Conservation (phyloP, 169 alveolate species). For the Babesia divergens region DNA sequence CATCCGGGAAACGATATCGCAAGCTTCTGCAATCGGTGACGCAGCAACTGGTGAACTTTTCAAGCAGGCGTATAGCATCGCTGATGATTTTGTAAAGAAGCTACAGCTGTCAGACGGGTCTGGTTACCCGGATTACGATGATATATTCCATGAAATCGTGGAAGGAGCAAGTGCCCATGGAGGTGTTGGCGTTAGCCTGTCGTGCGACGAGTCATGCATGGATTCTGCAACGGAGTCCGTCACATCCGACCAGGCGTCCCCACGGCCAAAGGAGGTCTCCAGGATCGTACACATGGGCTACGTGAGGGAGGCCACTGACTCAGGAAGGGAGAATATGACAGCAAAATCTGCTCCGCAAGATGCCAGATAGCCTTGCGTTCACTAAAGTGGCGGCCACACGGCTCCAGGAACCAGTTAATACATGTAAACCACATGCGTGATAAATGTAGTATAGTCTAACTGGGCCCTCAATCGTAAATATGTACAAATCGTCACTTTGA, state of each 20-base stretch:
- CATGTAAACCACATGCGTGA: too few relatives aligned
- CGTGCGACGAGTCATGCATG: slow-evolving; percentile 5
- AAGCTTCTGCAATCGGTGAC: slow-evolving; percentile 14
- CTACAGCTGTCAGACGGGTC: not conserved
- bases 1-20: slow-evolving; percentile 1
- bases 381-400: too few relatives aligned
- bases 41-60: slow-evolving; percentile 37
- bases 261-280: not conserved
- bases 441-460: too few relatives aligned
- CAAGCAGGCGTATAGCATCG: slow-evolving; percentile 10
- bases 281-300: not conserved
- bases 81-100: slow-evolving; percentile 8
- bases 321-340: not conserved
- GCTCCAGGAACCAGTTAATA: too few relatives aligned
- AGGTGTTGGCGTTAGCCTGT: not conserved
- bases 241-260: not conserved
- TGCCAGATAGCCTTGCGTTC: too few relatives aligned
- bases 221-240: slow-evolving; percentile 4
- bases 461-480: too few relatives aligned
- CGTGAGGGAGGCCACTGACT: not conserved
- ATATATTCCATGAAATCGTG: not conserved
- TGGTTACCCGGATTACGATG: not conserved
- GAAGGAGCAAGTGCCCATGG: not conserved
- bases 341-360: too few relatives aligned
- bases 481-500: too few relatives aligned